Conservation (phyloP, 2,329 filamentous ascomycete genomes). For the Pseudogymnoascus sp. region DNA sequence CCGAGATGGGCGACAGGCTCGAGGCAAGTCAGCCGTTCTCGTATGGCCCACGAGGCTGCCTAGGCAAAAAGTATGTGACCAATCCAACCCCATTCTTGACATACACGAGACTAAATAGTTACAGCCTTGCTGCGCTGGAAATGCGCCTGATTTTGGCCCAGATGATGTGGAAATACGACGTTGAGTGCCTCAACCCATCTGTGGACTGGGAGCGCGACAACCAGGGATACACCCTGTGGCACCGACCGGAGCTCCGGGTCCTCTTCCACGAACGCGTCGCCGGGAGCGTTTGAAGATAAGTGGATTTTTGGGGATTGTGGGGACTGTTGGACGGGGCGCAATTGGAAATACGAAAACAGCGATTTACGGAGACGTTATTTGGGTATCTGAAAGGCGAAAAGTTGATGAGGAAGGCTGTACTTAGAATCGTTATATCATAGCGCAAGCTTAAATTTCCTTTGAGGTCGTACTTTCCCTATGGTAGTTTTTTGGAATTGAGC, state of each 20-base stretch:
- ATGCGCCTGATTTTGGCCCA: conserved; percentile 20
- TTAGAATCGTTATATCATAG: background rate
- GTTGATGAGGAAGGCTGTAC: background rate
- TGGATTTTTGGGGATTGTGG: background rate
- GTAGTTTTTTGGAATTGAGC: background rate
- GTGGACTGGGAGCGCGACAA: conserved; percentile 19
- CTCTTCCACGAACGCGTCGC: background rate
- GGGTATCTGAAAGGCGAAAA: background rate
- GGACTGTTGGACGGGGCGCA: background rate
- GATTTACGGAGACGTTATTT: background rate
- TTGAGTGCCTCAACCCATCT: conserved; percentile 19
- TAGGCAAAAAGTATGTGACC: conserved; percentile 16
- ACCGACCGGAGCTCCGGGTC: conserved; percentile 18
- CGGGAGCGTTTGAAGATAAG: background rate
- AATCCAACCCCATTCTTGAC: background rate
- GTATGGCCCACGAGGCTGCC: conserved; percentile 15
- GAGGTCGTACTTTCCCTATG: background rate
- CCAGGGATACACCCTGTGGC: conserved; percentile 20
- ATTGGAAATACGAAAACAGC: background rate
- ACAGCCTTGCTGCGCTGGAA: conserved; percentile 18
- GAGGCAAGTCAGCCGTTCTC: conserved; percentile 16
- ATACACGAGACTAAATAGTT: background rate
- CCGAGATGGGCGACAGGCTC: conserved; percentile 24
- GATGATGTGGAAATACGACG: conserved; percentile 23
- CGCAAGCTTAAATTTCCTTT: conserved; percentile 1